These are phyloP conservation scores for Botryotinia globosa DNA, from an alignment of 2,329 filamentous ascomycete species.

Conservation along the genomic window DNA sequence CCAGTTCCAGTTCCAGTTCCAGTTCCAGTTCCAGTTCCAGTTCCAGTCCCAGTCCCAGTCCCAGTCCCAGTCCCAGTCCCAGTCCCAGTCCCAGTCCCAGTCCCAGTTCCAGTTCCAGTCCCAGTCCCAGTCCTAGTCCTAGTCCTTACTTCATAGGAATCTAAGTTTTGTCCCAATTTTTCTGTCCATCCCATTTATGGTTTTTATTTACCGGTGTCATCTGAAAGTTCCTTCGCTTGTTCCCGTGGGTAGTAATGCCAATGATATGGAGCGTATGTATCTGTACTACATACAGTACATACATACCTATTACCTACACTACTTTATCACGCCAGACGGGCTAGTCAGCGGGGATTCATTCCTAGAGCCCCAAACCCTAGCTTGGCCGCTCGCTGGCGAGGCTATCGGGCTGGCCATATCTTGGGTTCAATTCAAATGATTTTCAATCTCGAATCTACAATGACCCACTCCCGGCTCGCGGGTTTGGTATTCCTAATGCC, in stretches of 20 bases:
- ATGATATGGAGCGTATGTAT: background rate
- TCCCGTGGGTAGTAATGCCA: constrained; percentile 15
- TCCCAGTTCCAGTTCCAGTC: background rate
- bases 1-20: background rate
- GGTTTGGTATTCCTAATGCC: constrained; percentile 14
- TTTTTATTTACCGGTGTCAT: constrained; percentile 3
- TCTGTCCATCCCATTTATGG: constrained; percentile 19
- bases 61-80: background rate
- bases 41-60: background rate
- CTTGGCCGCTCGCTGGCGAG: constrained; percentile 6
- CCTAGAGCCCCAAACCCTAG: constrained; percentile 18
- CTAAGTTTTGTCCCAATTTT: constrained; percentile 9
- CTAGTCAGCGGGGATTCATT: constrained; percentile 11
- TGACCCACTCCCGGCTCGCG: constrained; percentile 24
- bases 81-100: background rate
- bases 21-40: background rate
- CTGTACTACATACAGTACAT: too few relatives aligned
- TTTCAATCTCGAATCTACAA: constrained; percentile 20
- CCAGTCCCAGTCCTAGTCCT: background rate
- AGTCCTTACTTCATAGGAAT: background rate
- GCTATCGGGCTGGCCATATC: background rate
- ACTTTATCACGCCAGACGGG: constrained; percentile 10
- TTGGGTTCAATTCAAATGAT: constrained; percentile 13
- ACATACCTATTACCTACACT: too few relatives aligned
- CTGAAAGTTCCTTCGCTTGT: constrained; percentile 14